Evolutionary conservation across 1,139 yeast species (phyloP).

Genomic region (Insectozyma bohioensis): DNA sequence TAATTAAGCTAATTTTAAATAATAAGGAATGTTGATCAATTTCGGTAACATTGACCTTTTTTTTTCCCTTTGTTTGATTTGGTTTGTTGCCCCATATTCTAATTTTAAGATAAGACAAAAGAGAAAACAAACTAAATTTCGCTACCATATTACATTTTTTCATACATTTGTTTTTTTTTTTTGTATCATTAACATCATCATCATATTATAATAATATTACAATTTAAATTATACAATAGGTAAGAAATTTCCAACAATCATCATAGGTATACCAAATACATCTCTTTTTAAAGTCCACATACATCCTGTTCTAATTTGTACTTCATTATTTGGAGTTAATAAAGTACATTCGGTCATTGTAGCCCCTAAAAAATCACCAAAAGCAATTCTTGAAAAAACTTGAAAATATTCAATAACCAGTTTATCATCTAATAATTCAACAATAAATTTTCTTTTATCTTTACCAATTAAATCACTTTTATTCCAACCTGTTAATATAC

Average conservation of each 20-base stretch:
- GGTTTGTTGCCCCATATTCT: too few relatives aligned
- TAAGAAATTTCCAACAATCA: conserved; percentile 90
- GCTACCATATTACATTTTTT: too few relatives aligned
- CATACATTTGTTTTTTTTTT: too few relatives aligned
- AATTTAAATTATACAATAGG: conserved; percentile 65
- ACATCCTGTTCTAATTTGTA: conserved; percentile 67
- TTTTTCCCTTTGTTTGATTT: too few relatives aligned
- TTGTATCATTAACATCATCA: too few relatives aligned
- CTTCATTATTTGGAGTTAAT: conserved; percentile 52
- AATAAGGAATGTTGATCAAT: too few relatives aligned
- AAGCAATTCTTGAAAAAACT: conserved; percentile 79
- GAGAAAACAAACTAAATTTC: too few relatives aligned
- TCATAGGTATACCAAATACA: conserved; percentile 73
- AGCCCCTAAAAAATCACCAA: conserved; percentile 90
- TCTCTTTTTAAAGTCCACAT: conserved; percentile 82
- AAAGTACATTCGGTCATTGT: conserved; percentile 84
- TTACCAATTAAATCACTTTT: conserved; percentile 58
- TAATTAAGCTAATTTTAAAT: too few relatives aligned
- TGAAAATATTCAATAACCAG: conserved; percentile 87
- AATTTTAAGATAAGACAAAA: too few relatives aligned
- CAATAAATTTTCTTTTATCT: conserved; percentile 66
- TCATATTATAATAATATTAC: too few relatives aligned
- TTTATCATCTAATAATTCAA: conserved; percentile 85
- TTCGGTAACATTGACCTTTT: too few relatives aligned
- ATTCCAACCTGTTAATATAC: conserved; percentile 87